Base-by-base conservation (phyloP, 768 basidiomycete species). In the Rhodotorula toruloides region DNA sequence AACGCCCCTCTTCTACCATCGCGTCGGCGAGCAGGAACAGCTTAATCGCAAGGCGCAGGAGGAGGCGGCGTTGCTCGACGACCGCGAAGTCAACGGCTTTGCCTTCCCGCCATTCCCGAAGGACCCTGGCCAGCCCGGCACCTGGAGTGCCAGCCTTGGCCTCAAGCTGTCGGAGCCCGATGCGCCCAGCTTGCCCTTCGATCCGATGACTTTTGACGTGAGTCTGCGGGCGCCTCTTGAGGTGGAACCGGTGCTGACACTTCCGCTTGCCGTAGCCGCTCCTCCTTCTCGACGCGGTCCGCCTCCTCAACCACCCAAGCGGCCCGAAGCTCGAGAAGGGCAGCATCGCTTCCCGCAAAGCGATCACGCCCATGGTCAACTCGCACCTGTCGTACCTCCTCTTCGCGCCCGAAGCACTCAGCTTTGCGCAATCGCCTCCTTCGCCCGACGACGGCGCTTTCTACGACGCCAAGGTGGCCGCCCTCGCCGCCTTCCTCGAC, bases 401-500 rank as follows among this genome's bases (percentile, higher is more conserved):
- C 36, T 69, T 59, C 50, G 49, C 65, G 12, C 59, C 58, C 2
- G 32, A 46, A 25, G 71, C 60, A 16, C 44, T 66, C 60, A 53
- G 58, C 31, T 39, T 49, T n/a, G 68, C 65, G 1, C 11, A 36
- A 13, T 13, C 48, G 4, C 74, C 74, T 7, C 47, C 59, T 10
- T 47, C 65, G 9, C 47, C 53, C 27, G 58, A 66, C 19, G 50
- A 27, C 7, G 73, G 67, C 31, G 61, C 68, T 4, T 12, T 37
- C 31, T 75, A 73, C 65, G 74, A 75, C 49, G 49, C 57, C 22
- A 64, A 69, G 27, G 63, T 74, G 40, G 72, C 73, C 27, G 67
- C 70, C 12, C 58, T 75, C 25, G 73, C 72, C 5, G 72, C 74
- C 31, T 75, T 44, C 66, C 61, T 74, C 58, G 63, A 72, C 64